Conservation (phyloP, 208 protist species). For the Trypanosoma melophagium region DNA sequence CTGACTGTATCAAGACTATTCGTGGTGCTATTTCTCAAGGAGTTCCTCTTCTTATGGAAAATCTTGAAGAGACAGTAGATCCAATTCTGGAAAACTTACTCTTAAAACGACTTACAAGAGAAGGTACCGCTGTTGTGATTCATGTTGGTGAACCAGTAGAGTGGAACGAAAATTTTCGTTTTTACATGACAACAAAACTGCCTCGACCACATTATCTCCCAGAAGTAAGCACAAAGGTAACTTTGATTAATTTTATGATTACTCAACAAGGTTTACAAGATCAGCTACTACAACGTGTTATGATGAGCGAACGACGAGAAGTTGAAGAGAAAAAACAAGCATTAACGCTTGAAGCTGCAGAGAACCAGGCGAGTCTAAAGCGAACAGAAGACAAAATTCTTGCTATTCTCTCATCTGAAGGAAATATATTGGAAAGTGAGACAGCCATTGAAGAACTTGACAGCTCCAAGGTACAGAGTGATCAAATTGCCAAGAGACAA, state of each 20-base stretch:
- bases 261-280: slow-evolving; percentile 95
- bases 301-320: slow-evolving; percentile 93
- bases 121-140: slow-evolving; percentile 88
- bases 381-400: slow-evolving; percentile 90
- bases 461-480: slow-evolving; percentile 93
- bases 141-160: slow-evolving; percentile 96
- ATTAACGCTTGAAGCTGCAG: slow-evolving; percentile 90
- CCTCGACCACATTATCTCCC: slow-evolving; percentile 97
- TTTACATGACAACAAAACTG: slow-evolving; percentile 98
- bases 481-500: slow-evolving; percentile 93
- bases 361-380: slow-evolving; percentile 89
- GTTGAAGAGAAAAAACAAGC: slow-evolving; percentile 96
- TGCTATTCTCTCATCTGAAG: slow-evolving; percentile 86
- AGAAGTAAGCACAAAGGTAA: slow-evolving; percentile 96
- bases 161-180: slow-evolving; percentile 94
- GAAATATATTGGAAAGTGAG: slow-evolving; percentile 95
- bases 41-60: slow-evolving; percentile 95
- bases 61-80: slow-evolving; percentile 95
- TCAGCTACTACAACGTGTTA: slow-evolving; percentile 95
- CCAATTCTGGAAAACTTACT: slow-evolving; percentile 97
- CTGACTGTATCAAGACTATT: slow-evolving; percentile 82
- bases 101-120: slow-evolving; percentile 91
- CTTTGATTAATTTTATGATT: slow-evolving; percentile 97
- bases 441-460: slow-evolving; percentile 93
- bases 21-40: slow-evolving; percentile 94